Conservation (phyloP, 2,329 filamentous ascomycete genomes). For the Stemphylium lycopersici region DNA sequence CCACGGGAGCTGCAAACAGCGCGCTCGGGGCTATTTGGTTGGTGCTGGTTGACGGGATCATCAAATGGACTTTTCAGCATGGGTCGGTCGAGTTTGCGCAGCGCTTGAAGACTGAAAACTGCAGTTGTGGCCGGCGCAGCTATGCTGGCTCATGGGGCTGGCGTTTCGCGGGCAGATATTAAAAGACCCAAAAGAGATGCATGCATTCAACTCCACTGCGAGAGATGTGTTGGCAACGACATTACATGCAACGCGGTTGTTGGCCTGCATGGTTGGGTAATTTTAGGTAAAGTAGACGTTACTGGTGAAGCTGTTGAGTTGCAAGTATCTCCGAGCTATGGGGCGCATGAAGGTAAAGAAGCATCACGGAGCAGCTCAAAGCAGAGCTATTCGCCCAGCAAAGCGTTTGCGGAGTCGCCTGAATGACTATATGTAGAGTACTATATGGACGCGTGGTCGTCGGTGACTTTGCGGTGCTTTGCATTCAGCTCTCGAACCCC, state of each 20-base stretch:
- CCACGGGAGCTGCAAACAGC: not conserved
- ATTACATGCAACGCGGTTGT: not conserved
- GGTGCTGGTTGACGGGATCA: too few species aligned
- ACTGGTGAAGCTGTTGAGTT: not conserved
- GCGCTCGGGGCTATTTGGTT: too few species aligned
- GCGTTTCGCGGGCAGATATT: not conserved
- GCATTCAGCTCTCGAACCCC: conserved; percentile 3
- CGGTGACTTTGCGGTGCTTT: conserved; percentile 7
- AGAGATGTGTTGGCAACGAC: not conserved
- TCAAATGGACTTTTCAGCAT: too few species aligned
- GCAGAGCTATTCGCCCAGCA: not conserved
- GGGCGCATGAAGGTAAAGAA: not conserved
- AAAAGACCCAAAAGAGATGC: not conserved
- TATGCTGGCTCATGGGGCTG: not conserved
- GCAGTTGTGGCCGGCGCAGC: not conserved
- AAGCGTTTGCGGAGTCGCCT: not conserved
- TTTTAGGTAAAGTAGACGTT: not conserved
- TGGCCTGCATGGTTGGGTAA: not conserved
- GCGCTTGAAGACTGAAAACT: not conserved
- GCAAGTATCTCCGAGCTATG: not conserved
- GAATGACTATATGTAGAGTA: conserved; percentile 1
- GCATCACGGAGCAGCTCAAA: not conserved
- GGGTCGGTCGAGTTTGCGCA: too few species aligned
- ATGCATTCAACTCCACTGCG: not conserved
- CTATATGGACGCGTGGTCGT: conserved; percentile 14